phyloP scores from a whole-genome alignment of 495 filamentous ascomycete genomes.

The Aspergillus cavernicola region DNA sequence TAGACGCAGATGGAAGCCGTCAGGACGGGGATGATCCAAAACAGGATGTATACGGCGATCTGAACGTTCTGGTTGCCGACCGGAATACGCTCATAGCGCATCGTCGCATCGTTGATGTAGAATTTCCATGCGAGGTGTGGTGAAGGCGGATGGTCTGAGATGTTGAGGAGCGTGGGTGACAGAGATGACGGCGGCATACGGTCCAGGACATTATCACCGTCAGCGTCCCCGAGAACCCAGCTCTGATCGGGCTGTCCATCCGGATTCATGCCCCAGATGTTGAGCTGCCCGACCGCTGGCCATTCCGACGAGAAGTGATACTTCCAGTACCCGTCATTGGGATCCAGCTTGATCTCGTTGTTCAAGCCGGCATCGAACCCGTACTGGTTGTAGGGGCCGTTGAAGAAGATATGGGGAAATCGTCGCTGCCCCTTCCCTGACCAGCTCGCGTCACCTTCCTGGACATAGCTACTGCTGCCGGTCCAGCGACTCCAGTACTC shows the following conservation, averaged over 20 bases:
- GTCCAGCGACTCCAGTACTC: slow-evolving; percentile 64
- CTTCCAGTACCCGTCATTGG: slow-evolving; percentile 50
- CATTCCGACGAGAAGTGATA: slow-evolving; percentile 63
- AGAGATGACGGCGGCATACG: slow-evolving; percentile 59
- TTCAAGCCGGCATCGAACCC: slow-evolving; percentile 62
- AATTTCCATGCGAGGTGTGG: slow-evolving; percentile 57
- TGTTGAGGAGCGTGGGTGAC: slow-evolving; percentile 53
- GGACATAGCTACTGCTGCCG: slow-evolving; percentile 60
- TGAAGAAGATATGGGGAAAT: slow-evolving; percentile 61
- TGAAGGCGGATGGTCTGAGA: slow-evolving; percentile 50
- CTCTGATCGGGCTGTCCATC: slow-evolving; percentile 60
- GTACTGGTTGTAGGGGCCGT: slow-evolving; percentile 64
- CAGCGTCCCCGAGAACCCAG: slow-evolving; percentile 55
- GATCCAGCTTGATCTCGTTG: slow-evolving; percentile 49
- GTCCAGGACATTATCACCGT: slow-evolving; percentile 59
- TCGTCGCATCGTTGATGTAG: slow-evolving; percentile 50
- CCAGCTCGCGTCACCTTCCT: slow-evolving; percentile 55
- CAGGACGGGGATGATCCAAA: slow-evolving; percentile 52
- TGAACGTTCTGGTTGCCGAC: slow-evolving; percentile 52
- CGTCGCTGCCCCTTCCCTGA: slow-evolving; percentile 37
- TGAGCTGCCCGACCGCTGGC: slow-evolving; percentile 60
- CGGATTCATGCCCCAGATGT: slow-evolving; percentile 65
- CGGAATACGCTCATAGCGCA: slow-evolving; percentile 51
- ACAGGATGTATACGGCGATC: slow-evolving; percentile 53
- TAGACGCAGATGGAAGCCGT: slow-evolving; percentile 49